phyloP scores from a whole-genome alignment of 805 yeast species.

The Cyberlindnera japonica region DNA sequence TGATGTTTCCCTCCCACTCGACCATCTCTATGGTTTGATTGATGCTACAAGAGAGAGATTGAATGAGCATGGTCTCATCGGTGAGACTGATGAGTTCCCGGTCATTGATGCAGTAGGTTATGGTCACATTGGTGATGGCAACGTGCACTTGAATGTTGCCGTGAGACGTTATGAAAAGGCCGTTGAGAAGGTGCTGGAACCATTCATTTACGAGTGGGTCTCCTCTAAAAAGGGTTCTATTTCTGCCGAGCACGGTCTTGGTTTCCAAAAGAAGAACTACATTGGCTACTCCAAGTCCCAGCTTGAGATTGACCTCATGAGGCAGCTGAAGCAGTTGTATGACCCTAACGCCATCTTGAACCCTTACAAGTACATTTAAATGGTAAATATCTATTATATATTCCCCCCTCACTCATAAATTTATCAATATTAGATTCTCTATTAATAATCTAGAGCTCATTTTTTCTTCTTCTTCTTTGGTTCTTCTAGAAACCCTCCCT shows the following conservation, averaged over 20 bases:
- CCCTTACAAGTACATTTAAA: conserved; percentile 84
- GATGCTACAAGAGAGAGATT: conserved; percentile 69
- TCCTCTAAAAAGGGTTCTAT: conserved; percentile 71
- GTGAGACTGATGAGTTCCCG: conserved; percentile 64
- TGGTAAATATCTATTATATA: conserved; percentile 1
- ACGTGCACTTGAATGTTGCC: conserved; percentile 88
- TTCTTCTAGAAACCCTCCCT: conserved; percentile 31
- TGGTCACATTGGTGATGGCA: conserved; percentile 99
- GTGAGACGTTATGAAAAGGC: conserved; percentile 77
- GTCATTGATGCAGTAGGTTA: conserved; percentile 90
- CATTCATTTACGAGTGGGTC: conserved; percentile 93
- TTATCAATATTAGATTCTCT: no score
- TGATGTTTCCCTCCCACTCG: conserved; percentile 88
- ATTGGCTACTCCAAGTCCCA: conserved; percentile 79
- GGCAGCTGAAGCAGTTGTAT: conserved; percentile 69
- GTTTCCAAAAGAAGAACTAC: conserved; percentile 92
- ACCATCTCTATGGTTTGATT: conserved; percentile 76
- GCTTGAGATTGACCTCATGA: conserved; percentile 69
- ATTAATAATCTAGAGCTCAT: no score
- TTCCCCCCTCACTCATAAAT: background rate
- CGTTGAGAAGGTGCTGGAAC: conserved; percentile 82
- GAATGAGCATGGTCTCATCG: conserved; percentile 52
- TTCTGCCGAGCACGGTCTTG: conserved; percentile 96
- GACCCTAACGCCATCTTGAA: conserved; percentile 93
- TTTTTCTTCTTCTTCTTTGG: conserved; percentile 5